phyloP scores from a whole-genome alignment of 2,329 filamentous ascomycete genomes.

The Epichloe sylvatica region DNA sequence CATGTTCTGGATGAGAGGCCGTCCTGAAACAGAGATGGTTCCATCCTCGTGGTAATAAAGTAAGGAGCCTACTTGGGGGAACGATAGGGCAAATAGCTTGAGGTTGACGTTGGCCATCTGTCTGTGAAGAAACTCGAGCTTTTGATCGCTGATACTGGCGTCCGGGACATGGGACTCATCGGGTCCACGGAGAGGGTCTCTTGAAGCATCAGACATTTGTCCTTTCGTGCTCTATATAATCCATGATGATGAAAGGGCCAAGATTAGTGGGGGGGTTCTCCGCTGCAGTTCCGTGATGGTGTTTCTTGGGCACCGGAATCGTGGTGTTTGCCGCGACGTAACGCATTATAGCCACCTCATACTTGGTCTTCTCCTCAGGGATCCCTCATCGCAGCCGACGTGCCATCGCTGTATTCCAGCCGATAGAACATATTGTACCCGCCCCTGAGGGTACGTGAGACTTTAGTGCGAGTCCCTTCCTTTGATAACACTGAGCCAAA shows the following conservation, averaged over 20 bases:
- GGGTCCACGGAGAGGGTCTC: constrained; percentile 9
- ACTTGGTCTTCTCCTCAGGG: constrained; percentile 19
- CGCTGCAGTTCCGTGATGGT: constrained; percentile 16
- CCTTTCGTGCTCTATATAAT: constrained; percentile 18
- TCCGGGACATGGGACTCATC: too few relatives aligned
- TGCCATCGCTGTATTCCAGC: constrained; percentile 1
- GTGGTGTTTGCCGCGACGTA: constrained; percentile 19
- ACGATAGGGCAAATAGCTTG: too few relatives aligned
- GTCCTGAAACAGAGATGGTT: too few relatives aligned
- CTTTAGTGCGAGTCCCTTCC: too few relatives aligned
- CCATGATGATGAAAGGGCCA: constrained; percentile 23
- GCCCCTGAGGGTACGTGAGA: not conserved
- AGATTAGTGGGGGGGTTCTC: constrained; percentile 20
- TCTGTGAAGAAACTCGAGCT: too few relatives aligned
- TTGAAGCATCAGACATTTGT: constrained; percentile 17
- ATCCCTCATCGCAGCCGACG: constrained; percentile 8
- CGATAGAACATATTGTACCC: constrained; percentile 3
- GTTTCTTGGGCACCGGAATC: constrained; percentile 21
- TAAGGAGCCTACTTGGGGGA: too few relatives aligned
- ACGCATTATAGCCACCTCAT: constrained; percentile 23
- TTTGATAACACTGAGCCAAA: too few relatives aligned
- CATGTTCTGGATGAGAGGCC: too few relatives aligned
- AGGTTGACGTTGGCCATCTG: too few relatives aligned
- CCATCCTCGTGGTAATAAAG: too few relatives aligned
- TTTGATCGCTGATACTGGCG: too few relatives aligned